A percentile compares a stretch with the other conserved stretches of the same genome.
phyloP scores from a whole-genome alignment of 768 basidiomycete species.

The Pleurotus tuoliensis region DNA sequence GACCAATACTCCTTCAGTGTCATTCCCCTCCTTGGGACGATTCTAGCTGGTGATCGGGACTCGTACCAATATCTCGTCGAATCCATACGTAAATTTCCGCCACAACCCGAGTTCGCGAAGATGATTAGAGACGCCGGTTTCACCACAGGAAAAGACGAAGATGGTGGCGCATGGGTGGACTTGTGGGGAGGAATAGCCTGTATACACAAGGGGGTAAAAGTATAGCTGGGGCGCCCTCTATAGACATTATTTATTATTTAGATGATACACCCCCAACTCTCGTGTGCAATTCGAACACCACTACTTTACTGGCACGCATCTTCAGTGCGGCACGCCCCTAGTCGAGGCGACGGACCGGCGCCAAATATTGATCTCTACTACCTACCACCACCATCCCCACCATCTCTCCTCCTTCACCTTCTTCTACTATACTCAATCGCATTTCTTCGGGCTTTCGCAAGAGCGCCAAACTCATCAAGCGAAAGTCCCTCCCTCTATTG shows the following conservation, averaged over 20 bases:
- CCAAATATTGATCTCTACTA: slow-evolving; percentile 9
- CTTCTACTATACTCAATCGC: slow-evolving; percentile 7
- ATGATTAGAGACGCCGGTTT: slow-evolving; percentile 91
- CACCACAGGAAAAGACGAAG: slow-evolving; percentile 61
- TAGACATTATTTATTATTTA: no score
- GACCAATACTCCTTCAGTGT: slow-evolving; percentile 95
- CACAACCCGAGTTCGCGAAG: slow-evolving; percentile 80
- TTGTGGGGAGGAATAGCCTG: slow-evolving; percentile 87
- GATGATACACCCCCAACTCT: no score
- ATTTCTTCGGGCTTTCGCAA: slow-evolving; percentile 5
- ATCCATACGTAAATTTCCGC: slow-evolving; percentile 91
- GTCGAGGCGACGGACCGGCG: background rate
- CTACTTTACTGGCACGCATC: background rate
- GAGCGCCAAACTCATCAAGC: slow-evolving; percentile 8
- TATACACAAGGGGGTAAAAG: slow-evolving; percentile 81
- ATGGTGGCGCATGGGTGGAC: slow-evolving; percentile 83
- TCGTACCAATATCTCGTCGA: slow-evolving; percentile 99
- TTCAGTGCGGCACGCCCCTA: background rate
- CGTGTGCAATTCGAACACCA: no score
- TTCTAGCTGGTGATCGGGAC: slow-evolving; percentile 89
- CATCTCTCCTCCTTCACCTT: slow-evolving; percentile 15
- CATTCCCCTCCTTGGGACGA: slow-evolving; percentile 93
- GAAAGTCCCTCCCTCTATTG: slow-evolving; percentile 6
- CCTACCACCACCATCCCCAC: slow-evolving; percentile 27
- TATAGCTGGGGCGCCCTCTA: slow-evolving; percentile 30